A percentile compares a stretch with the other conserved stretches of the same genome.
phyloP scores from a whole-genome alignment of 2,329 filamentous ascomycete species.

The Aspergillus sp. region DNA sequence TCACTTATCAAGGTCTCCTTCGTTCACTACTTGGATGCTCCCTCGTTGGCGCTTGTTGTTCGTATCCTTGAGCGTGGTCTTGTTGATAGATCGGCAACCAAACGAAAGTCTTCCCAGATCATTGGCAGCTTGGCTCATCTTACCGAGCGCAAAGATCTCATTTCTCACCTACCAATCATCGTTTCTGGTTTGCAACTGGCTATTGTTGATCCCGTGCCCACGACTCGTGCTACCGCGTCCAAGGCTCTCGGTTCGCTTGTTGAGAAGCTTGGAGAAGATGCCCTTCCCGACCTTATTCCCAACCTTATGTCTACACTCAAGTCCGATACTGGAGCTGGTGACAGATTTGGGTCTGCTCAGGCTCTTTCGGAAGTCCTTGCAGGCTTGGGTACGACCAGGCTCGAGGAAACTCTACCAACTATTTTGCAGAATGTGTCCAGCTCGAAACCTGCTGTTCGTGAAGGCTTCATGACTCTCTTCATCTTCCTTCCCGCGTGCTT shows the following conservation, averaged over 20 bases:
- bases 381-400: constrained; percentile 81
- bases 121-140: constrained; percentile 97
- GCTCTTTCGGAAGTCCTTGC: constrained; percentile 94
- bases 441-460: constrained; percentile 80
- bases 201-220: constrained; percentile 91
- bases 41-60: constrained; percentile 88
- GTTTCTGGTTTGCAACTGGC: constrained; percentile 85
- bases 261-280: constrained; percentile 95
- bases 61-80: constrained; percentile 92
- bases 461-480: constrained; percentile 99
- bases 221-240: constrained; percentile 91
- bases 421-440: constrained; percentile 95
- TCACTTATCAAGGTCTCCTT: constrained; percentile 97
- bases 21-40: constrained; percentile 95
- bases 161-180: constrained; percentile 84
- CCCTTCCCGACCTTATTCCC: constrained; percentile 92
- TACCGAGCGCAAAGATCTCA: constrained; percentile 90
- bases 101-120: constrained; percentile 93
- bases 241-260: constrained; percentile 94
- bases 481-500: constrained; percentile 99
- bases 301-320: constrained; percentile 97
- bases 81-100: constrained; percentile 85
- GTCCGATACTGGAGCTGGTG: constrained; percentile 92
- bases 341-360: constrained; percentile 92
- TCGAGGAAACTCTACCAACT: constrained; percentile 94